Evolutionary conservation across 164 flowering plant genomes (phyloP).

Genomic region (Piper longum): DNA sequence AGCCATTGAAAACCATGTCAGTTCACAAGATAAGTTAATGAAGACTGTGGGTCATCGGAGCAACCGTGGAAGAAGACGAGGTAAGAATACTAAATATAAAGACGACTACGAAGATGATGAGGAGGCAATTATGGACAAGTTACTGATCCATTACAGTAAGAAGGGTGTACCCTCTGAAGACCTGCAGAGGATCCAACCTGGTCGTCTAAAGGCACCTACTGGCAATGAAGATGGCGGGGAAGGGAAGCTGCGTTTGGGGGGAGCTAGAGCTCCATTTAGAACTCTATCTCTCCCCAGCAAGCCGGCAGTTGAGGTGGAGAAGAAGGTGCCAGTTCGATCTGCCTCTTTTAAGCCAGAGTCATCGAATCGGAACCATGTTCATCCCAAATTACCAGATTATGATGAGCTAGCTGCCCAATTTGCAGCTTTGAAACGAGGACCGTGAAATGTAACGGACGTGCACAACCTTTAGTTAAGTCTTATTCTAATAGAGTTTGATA

Average conservation of each 20-base stretch:
- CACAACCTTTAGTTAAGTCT: too few species aligned
- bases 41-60: constrained; percentile 39
- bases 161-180: constrained; percentile 40
- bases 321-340: constrained; percentile 44
- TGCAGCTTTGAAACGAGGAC: constrained; percentile 45
- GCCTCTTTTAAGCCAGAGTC: constrained; percentile 41
- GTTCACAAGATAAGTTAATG: too few species aligned
- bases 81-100: constrained; percentile 15
- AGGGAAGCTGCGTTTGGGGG: constrained; percentile 12
- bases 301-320: constrained; percentile 20
- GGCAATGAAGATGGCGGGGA: constrained; percentile 7
- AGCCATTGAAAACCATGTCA: not conserved
- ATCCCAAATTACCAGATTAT: constrained; percentile 52
- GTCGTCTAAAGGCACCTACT: constrained; percentile 15
- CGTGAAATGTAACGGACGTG: not conserved
- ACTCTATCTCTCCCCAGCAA: constrained; percentile 58
- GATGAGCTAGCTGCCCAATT: constrained; percentile 49
- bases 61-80: constrained; percentile 18
- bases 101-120: constrained; percentile 37
- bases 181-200: constrained; percentile 16
- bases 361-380: constrained; percentile 26
- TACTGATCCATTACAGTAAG: constrained; percentile 60
- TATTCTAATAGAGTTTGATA: too few species aligned
- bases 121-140: constrained; percentile 58
- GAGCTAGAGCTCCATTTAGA: constrained; percentile 25